Conservation (phyloP, 176 grass and related monocot genomes). For the Triticum dicoccoides region DNA sequence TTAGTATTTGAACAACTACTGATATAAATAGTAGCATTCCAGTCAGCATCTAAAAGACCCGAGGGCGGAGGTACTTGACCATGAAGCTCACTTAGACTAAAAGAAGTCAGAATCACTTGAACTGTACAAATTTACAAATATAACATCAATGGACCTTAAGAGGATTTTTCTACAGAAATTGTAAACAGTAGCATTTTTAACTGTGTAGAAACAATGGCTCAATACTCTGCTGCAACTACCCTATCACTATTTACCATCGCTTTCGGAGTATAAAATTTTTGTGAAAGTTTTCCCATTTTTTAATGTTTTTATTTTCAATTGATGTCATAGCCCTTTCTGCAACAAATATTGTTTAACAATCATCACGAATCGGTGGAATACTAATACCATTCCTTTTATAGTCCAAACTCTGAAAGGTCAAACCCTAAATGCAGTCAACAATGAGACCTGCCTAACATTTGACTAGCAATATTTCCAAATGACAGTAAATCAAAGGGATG, state of each 20-base stretch:
- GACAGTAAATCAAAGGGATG: neutral
- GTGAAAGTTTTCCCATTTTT: neutral
- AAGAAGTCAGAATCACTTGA: neutral
- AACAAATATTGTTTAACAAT: neutral
- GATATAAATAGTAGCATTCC: neutral
- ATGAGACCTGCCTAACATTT: slow-evolving; percentile 51
- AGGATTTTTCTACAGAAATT: neutral
- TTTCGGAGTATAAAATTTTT: neutral
- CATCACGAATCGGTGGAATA: neutral
- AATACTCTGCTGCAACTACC: neutral
- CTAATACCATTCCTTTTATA: neutral
- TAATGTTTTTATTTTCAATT: neutral
- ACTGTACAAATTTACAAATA: neutral
- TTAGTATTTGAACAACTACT: neutral
- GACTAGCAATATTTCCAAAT: slow-evolving; percentile 26
- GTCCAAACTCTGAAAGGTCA: slow-evolving; percentile 18
- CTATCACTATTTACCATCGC: neutral
- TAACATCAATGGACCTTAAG: neutral
- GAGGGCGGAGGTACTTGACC: neutral
- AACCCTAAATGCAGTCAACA: slow-evolving; percentile 12
- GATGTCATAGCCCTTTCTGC: neutral
- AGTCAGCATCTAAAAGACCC: neutral
- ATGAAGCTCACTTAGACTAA: slow-evolving; percentile 9
- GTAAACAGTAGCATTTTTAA: neutral
- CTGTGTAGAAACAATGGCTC: neutral